phyloP scores from a whole-genome alignment of 1,139 yeast species.

The Pichia sp. region DNA sequence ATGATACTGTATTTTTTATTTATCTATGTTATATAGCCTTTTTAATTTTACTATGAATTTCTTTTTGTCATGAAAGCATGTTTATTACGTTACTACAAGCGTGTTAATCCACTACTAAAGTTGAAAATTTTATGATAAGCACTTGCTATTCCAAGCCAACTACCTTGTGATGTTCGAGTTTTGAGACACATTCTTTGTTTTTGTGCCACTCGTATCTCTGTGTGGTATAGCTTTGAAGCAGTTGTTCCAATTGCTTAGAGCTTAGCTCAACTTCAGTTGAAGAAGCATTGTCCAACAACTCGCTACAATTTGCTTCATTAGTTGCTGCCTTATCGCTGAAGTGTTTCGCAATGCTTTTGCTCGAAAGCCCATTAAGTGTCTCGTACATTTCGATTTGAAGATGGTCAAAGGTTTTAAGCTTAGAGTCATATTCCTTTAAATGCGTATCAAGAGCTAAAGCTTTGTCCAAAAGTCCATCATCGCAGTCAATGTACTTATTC shows the following conservation, averaged over 20 bases:
- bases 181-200: conserved; percentile 5
- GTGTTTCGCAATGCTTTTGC: conserved; percentile 30
- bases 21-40: not conserved
- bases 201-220: conserved; percentile 34
- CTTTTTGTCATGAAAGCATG: not conserved
- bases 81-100: too few species aligned
- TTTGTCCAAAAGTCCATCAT: conserved; percentile 9
- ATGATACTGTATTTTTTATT: conserved; percentile 3
- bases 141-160: conserved; percentile 16
- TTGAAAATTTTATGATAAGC: too few species aligned
- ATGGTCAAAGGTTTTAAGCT: conserved; percentile 22
- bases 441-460: conserved; percentile 16
- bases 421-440: conserved; percentile 15
- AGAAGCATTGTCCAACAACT: conserved; percentile 32
- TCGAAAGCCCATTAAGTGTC: conserved; percentile 35
- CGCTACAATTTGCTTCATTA: conserved; percentile 34
- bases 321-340: conserved; percentile 32
- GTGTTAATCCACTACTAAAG: too few species aligned
- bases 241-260: conserved; percentile 28
- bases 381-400: conserved; percentile 38
- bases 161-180: not conserved
- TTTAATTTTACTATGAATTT: not conserved
- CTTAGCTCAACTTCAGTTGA: conserved; percentile 9
- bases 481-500: conserved; percentile 3
- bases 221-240: conserved; percentile 43